Base-by-base conservation (phyloP, 805 yeast genomes). In the Schwanniomyces occidentalis region DNA sequence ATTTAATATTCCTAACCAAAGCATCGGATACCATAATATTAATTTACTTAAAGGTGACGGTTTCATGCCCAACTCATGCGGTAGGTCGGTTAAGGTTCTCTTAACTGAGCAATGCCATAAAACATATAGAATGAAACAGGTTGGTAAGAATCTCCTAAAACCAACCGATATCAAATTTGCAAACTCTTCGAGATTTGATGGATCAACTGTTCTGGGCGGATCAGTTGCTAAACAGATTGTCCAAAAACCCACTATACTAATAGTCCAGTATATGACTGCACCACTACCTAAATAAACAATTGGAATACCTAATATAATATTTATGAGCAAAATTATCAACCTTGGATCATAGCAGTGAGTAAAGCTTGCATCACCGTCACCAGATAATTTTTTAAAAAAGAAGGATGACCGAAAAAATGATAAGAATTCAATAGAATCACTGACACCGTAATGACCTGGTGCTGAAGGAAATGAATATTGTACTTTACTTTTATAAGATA, bases 1-100 rank as follows among this genome's bases (percentile, higher is more conserved):
- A 56, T 90, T 89, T 49, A 89, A 69, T 21, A 85, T 71, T 1
- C 96, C 96, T 3, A 85, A 49, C 95, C 95, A 87, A 52, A 84
- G 84, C 2, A 82, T 66, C 0, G 90, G 84, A 43, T 84, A 85
- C 93, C 95, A 90, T 18, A 77, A 54, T 0, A 78, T 24, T 1
- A 73, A 48, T 28, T 78, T 58, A 35, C 61, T 59, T n/a, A 73
- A 22, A 6, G 73, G 64, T 2, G 78, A 72, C 0, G 58, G 44
- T 16, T 42, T 41, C 4, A 25, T 17, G 9, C 27, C 22, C 16
- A 29, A 26, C 12, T 34, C 33, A 8, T 27, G 28, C 7, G 43
- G 34, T 9, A 42, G 38, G 15, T 32, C 31, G 6, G 47, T 39
- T 22, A 80, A 59, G 0, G 89, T 81, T 25, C 74, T 62, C 18